A percentile compares a stretch with the other conserved stretches of the same genome.
Conservation (phyloP, 2,329 filamentous ascomycete genomes). For the Aspergillus fumigatus region DNA sequence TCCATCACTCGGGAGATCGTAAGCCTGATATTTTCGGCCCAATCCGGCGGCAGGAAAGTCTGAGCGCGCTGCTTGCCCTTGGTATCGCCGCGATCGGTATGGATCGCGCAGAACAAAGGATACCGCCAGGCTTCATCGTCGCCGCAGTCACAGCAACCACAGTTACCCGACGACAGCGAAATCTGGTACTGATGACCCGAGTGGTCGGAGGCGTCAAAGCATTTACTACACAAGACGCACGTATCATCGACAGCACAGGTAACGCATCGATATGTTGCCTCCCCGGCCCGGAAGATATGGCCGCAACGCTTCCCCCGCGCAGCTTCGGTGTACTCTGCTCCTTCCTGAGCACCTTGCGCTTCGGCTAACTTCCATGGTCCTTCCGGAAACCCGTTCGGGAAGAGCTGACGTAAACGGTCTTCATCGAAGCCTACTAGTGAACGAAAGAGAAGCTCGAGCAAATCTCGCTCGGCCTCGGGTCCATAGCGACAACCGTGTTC, state of each 20-base stretch:
- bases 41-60: slow-evolving; percentile 67
- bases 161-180: slow-evolving; percentile 81
- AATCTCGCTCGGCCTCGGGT: slow-evolving; percentile 63
- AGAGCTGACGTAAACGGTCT: slow-evolving; percentile 74
- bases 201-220: slow-evolving; percentile 94
- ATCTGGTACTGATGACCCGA: slow-evolving; percentile 89
- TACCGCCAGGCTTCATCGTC: slow-evolving; percentile 90
- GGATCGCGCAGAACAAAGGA: slow-evolving; percentile 83
- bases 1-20: slow-evolving; percentile 83
- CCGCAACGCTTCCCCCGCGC: slow-evolving; percentile 91
- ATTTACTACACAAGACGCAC: slow-evolving; percentile 87
- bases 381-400: slow-evolving; percentile 67
- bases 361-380: slow-evolving; percentile 71
- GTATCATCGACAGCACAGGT: slow-evolving; percentile 94
- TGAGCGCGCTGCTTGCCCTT: slow-evolving; percentile 55
- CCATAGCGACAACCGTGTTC: slow-evolving; percentile 72
- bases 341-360: slow-evolving; percentile 87
- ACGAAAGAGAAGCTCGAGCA: slow-evolving; percentile 78
- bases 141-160: slow-evolving; percentile 94
- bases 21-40: slow-evolving; percentile 72
- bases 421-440: slow-evolving; percentile 72
- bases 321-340: slow-evolving; percentile 88
- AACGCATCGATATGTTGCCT: slow-evolving; percentile 90
- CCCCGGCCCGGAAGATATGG: slow-evolving; percentile 92
- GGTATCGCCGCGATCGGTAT: slow-evolving; percentile 57